Conservation (phyloP, 2,329 filamentous ascomycete genomes). For the Pseudogymnoascus sp. region DNA sequence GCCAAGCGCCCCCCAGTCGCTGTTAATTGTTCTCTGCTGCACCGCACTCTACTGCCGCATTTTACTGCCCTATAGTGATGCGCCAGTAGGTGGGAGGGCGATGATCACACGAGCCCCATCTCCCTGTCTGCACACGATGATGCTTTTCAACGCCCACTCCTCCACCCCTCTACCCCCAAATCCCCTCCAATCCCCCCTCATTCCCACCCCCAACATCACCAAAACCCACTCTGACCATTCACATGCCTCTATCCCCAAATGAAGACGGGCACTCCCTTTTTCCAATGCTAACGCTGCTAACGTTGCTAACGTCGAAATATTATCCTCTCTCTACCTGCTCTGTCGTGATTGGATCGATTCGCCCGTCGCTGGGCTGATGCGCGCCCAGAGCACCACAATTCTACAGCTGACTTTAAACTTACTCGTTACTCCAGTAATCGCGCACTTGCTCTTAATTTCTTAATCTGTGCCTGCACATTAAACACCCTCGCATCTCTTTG, state of each 20-base stretch:
- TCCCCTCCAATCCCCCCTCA: background rate
- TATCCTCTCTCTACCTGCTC: background rate
- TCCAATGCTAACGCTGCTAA: background rate
- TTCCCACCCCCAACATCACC: background rate
- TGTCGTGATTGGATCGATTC: background rate
- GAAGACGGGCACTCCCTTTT: background rate
- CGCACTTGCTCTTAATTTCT: background rate
- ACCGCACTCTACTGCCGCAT: background rate
- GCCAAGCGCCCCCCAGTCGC: background rate
- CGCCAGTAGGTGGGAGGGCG: background rate
- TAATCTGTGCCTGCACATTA: background rate
- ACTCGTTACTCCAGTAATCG: background rate
- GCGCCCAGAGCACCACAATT: background rate
- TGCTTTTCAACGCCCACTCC: background rate
- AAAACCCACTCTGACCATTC: constrained; percentile 2
- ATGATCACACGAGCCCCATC: background rate
- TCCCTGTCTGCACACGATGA: background rate
- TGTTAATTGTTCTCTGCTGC: background rate
- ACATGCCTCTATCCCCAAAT: constrained; percentile 4
- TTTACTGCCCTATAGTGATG: background rate
- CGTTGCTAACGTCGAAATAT: background rate
- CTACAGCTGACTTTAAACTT: background rate
- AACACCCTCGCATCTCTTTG: background rate
- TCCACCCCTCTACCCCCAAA: background rate
- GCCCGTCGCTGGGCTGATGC: background rate